Conservation (phyloP, 2,329 filamentous ascomycete genomes). For the Macroventuria anomochaeta region DNA sequence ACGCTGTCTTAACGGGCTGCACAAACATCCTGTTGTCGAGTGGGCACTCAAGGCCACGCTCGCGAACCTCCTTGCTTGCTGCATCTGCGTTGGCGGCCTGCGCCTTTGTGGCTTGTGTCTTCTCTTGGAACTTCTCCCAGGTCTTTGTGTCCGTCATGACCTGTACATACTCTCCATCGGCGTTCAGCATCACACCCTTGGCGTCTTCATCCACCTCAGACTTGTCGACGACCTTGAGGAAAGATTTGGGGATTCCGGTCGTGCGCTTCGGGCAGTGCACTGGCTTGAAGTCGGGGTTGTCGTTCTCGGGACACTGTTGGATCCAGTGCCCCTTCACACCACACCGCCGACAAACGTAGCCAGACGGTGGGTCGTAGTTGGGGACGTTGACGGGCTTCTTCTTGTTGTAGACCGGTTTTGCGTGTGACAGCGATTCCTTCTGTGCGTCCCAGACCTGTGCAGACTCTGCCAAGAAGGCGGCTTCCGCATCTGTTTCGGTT, state of each 20-base stretch:
- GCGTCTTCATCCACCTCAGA: constrained; percentile 83
- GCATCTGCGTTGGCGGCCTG: constrained; percentile 78
- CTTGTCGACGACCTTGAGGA: constrained; percentile 95
- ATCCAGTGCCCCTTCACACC: constrained; percentile 99
- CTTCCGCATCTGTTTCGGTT: constrained; percentile 93
- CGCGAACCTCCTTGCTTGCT: constrained; percentile 85
- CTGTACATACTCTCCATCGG: constrained; percentile 96
- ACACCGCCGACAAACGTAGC: constrained; percentile 96
- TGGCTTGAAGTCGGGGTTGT: constrained; percentile 94
- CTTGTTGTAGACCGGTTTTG: constrained; percentile 53
- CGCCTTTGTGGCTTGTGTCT: constrained; percentile 83
- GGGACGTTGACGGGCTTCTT: constrained; percentile 78
- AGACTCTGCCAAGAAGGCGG: constrained; percentile 88
- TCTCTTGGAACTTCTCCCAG: constrained; percentile 97
- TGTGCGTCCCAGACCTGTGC: constrained; percentile 92
- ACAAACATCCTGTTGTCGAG: constrained; percentile 98
- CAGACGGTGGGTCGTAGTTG: constrained; percentile 89
- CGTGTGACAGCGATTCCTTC: constrained; percentile 87
- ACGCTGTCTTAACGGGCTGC: constrained; percentile 98
- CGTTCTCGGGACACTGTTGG: constrained; percentile 96
- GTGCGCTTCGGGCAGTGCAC: constrained; percentile 93
- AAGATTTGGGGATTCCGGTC: constrained; percentile 93
- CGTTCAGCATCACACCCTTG: constrained; percentile 95
- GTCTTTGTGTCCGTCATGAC: constrained; percentile 93
- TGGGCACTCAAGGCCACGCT: constrained; percentile 87